Base-by-base conservation (phyloP, 495 filamentous ascomycete species). In the Penicillium manginii region DNA sequence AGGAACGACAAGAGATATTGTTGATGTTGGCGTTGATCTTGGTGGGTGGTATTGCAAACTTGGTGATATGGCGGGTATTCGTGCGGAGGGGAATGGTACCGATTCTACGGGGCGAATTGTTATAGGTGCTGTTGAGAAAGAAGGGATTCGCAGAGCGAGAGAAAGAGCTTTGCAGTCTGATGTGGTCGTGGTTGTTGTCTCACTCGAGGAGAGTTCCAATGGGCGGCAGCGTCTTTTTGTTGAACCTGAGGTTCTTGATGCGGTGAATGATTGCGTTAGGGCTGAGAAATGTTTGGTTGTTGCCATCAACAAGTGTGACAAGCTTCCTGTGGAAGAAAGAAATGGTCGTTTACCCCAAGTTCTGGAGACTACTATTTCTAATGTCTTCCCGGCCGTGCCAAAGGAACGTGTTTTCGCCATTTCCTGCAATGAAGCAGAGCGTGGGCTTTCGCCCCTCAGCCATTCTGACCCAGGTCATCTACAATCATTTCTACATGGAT, bases 1-100 rank as follows among this genome's bases (percentile, higher is more conserved):
- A 31, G 94, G 94, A 0, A 98, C 94, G 0, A 98, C 94, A 1
- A 77, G 94, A 37, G 96, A 98, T 81, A 88, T 98, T 26, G 88
- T 98, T 17, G 94, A 98, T 73, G 88, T 96, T 1, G 90, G 90
- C 19, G 80, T 98, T 14, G 96, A 98, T 73, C 81, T 98, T 42
- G 87, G 88, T 0, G 94, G 94, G 0, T 98, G 88, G 75, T 86
- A 90, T 58, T 94, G 92, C 64, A 88, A 89, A 17, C 82, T 98
- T 50, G 93, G 91, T 18, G 94, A 98, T 71, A 97, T 93, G 61
- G 94, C 94, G 19, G 94, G 94, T 1, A 84, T 98, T 32, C 72
- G 76, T 15, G 73, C 72, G 4, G 71, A 83, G 84, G 47, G 73
- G 3, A 40, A 23, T 73, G 40, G 60, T 18, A 51, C 57, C 19